Evolutionary conservation across 2,329 filamentous ascomycete genomes (phyloP).

Genomic region (Botrytis hyacinthi): DNA sequence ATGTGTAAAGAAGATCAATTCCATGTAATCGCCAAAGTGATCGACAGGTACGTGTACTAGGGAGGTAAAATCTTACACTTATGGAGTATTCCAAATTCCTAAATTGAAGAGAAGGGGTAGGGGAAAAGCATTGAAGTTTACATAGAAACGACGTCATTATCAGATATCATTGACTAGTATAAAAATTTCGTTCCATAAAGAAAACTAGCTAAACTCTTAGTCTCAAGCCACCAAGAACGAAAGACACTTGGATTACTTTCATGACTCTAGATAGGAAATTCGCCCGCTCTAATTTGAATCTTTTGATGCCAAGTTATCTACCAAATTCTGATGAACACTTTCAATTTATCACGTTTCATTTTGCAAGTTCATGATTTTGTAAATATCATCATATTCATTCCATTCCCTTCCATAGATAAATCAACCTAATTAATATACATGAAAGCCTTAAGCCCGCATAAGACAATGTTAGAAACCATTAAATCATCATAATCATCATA

Average conservation of each 20-base stretch:
- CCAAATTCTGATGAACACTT: neutral
- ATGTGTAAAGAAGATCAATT: neutral
- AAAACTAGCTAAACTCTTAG: neutral
- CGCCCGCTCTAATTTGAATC: neutral
- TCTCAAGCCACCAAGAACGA: neutral
- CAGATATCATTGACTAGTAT: neutral
- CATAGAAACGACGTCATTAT: neutral
- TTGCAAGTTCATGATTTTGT: neutral
- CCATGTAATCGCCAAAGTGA: neutral
- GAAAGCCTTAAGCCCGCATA: neutral
- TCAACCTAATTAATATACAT: slow-evolving; percentile 5
- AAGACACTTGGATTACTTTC: neutral
- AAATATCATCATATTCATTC: neutral
- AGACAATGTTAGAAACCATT: neutral
- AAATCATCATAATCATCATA: slow-evolving; percentile 8
- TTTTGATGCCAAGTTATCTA: neutral
- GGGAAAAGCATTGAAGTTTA: neutral
- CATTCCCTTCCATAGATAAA: neutral
- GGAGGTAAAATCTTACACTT: neutral
- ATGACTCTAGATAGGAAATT: neutral
- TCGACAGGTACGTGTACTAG: neutral
- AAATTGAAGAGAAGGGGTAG: neutral
- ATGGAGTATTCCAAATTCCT: neutral
- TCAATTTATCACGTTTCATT: neutral
- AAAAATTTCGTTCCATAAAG: neutral